Evolutionary conservation across 1,284 basidiomycete genomes (phyloP), one percentile per base, ranked within the genome.

Genomic region (Blastosporella zonata): DNA sequence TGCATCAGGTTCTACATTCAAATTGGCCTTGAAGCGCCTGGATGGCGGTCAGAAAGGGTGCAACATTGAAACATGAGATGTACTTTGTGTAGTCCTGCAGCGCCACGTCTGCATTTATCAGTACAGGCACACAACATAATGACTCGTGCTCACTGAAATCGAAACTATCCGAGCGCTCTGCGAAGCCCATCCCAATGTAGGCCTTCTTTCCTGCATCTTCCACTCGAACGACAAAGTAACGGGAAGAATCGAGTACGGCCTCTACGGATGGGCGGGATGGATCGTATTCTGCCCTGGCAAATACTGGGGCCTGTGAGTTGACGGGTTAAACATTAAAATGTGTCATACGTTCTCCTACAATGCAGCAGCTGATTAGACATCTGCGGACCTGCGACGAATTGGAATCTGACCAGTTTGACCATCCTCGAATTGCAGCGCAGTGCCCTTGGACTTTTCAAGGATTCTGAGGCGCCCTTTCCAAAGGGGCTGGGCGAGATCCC

Each of bases 51-150:
- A 35, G 45, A 40, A 43, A 48, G 43, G 20, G n/a, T 33, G 4
- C 43, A 15, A 28, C 10, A 17, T 42, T 25, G 31, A 17, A 39
- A 45, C 31, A 21, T 58, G 54, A 33, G 41, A 50, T 62, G 64
- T 70, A 93, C 89, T 97, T 97, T 21, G 89, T 86, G 68, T 93
- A 93, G 62, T 97, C 93, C 70, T 99, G 97, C 22, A 99, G 74
- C 1, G 96, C 93, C 44, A 97, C 93, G 63, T 93, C 88, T 91
- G 50, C 21, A 46, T 48, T n/a, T 6, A 25, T 18, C 31, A 52
- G 33, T 22, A 25, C 15, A 21, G 17, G 21, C 45, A 10, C n/a
- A 23, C 47, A 25, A 52, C 9, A 39, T 13, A 15, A 12, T 37
- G 18, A 17, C 8, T 21, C 9, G 17, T 6, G n/a, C 87, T 63